phyloP scores from a whole-genome alignment of 1,284 basidiomycete genomes.

The Mrakiaceae sp. region DNA sequence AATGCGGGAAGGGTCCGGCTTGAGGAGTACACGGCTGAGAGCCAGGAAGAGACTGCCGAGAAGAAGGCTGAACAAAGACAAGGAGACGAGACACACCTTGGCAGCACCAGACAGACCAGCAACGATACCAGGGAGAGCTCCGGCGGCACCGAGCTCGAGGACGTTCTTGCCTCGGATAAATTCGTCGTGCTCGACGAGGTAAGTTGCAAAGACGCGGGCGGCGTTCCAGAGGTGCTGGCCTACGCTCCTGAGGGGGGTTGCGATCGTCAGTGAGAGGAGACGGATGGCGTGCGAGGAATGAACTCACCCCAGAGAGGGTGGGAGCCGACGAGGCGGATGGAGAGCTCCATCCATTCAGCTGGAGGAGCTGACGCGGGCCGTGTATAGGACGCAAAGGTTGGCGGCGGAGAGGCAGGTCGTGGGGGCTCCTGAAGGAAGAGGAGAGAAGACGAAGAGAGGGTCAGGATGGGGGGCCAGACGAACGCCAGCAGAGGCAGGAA shows the following conservation, averaged over 20 bases:
- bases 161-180: slow-evolving; percentile 41
- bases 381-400: slow-evolving; percentile 33
- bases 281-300: not conserved
- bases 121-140: slow-evolving; percentile 69
- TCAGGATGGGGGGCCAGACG: slow-evolving; percentile 21
- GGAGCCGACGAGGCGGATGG: slow-evolving; percentile 66
- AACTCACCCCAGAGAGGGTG: slow-evolving; percentile 81
- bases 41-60: not conserved
- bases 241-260: not conserved
- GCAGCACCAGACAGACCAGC: slow-evolving; percentile 55
- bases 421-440: slow-evolving; percentile 18
- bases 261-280: not conserved
- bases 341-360: slow-evolving; percentile 35
- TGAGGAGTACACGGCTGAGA: not conserved
- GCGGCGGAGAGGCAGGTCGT: slow-evolving; percentile 22
- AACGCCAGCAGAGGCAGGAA: slow-evolving; percentile 13
- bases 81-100: slow-evolving; percentile 22
- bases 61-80: not conserved
- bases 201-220: slow-evolving; percentile 59
- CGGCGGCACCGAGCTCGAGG: slow-evolving; percentile 87
- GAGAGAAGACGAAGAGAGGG: not conserved
- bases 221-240: slow-evolving; percentile 55
- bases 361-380: slow-evolving; percentile 20
- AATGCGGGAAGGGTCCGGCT: too few relatives aligned
- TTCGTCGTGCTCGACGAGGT: slow-evolving; percentile 45